Conservation (phyloP, 768 basidiomycete genomes). For the Tricholoma sp. region DNA sequence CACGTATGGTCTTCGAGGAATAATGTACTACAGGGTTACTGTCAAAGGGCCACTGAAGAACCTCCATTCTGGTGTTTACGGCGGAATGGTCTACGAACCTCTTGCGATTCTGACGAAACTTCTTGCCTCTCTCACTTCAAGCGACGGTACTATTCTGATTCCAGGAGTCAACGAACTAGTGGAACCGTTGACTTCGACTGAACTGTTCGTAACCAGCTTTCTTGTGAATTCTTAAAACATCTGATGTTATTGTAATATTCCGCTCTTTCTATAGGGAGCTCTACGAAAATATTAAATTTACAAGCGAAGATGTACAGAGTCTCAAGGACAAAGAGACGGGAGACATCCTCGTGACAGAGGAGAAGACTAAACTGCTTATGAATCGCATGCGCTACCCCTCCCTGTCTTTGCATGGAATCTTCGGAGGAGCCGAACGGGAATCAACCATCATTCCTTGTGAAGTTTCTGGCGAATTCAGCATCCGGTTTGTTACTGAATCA, state of each 20-base stretch:
- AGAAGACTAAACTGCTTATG: slow-evolving; percentile 51
- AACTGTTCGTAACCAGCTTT: slow-evolving; percentile 18
- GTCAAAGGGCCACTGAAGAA: slow-evolving; percentile 61
- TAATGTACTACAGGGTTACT: slow-evolving; percentile 60
- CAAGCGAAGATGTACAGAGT: slow-evolving; percentile 26
- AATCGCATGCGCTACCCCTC: slow-evolving; percentile 58
- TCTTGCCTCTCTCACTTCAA: slow-evolving; percentile 63
- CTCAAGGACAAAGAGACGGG: slow-evolving; percentile 56
- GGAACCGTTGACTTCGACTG: slow-evolving; percentile 50
- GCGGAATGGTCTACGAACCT: slow-evolving; percentile 62
- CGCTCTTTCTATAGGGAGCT: background rate
- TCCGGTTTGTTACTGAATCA: slow-evolving; percentile 32
- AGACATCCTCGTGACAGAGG: slow-evolving; percentile 39
- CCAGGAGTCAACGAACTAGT: slow-evolving; percentile 72
- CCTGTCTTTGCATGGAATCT: slow-evolving; percentile 61
- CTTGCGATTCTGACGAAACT: slow-evolving; percentile 73
- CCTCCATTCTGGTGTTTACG: slow-evolving; percentile 66
- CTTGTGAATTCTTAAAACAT: background rate
- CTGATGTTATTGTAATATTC: background rate
- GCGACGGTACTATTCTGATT: slow-evolving; percentile 59
- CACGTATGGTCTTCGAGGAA: slow-evolving; percentile 66
- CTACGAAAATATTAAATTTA: background rate
- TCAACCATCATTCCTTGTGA: slow-evolving; percentile 68
- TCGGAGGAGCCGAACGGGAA: slow-evolving; percentile 53
- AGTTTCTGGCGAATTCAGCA: slow-evolving; percentile 65